Evolutionary conservation across 2,329 filamentous ascomycete genomes (phyloP).

Genomic region (Diaporthe longicolla): DNA sequence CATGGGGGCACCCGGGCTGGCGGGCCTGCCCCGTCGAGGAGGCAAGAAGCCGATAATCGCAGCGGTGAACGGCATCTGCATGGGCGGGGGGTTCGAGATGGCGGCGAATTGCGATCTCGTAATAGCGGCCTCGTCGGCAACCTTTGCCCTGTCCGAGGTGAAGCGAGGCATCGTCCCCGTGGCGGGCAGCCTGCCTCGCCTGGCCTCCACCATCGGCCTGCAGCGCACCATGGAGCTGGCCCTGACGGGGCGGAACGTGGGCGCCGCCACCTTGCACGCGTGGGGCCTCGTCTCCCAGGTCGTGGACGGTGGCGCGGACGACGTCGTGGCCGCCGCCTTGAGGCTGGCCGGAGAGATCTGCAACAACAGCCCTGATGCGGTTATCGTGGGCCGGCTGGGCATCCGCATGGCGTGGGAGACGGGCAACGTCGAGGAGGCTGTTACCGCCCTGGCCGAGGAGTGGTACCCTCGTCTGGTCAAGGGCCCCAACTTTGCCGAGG

Average conservation of each 20-base stretch:
- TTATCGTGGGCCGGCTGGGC: slow-evolving; percentile 79
- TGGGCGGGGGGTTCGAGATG: slow-evolving; percentile 83
- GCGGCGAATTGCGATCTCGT: slow-evolving; percentile 79
- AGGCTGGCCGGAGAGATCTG: slow-evolving; percentile 64
- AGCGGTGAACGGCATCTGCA: slow-evolving; percentile 80
- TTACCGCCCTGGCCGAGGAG: slow-evolving; percentile 43
- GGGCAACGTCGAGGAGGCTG: slow-evolving; percentile 47
- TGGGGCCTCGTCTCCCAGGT: slow-evolving; percentile 80
- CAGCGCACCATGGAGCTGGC: slow-evolving; percentile 81
- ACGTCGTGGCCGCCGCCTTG: slow-evolving; percentile 69
- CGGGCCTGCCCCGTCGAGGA: slow-evolving; percentile 72
- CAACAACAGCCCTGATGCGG: slow-evolving; percentile 79
- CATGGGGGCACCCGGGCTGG: slow-evolving; percentile 68
- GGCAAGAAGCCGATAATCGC: slow-evolving; percentile 83
- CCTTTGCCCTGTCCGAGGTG: slow-evolving; percentile 78
- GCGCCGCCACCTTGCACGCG: slow-evolving; percentile 69
- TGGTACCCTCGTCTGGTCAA: slow-evolving; percentile 47
- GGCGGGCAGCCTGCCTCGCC: slow-evolving; percentile 77
- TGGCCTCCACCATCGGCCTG: slow-evolving; percentile 75
- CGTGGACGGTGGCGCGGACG: slow-evolving; percentile 54
- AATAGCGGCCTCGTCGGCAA: slow-evolving; percentile 69
- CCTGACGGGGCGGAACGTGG: slow-evolving; percentile 73
- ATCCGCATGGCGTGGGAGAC: slow-evolving; percentile 80
- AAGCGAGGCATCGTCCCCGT: slow-evolving; percentile 79
- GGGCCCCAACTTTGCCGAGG: slow-evolving; percentile 49